Base-by-base conservation (phyloP, 1,284 basidiomycete species). In the Austroboletus niveus region DNA sequence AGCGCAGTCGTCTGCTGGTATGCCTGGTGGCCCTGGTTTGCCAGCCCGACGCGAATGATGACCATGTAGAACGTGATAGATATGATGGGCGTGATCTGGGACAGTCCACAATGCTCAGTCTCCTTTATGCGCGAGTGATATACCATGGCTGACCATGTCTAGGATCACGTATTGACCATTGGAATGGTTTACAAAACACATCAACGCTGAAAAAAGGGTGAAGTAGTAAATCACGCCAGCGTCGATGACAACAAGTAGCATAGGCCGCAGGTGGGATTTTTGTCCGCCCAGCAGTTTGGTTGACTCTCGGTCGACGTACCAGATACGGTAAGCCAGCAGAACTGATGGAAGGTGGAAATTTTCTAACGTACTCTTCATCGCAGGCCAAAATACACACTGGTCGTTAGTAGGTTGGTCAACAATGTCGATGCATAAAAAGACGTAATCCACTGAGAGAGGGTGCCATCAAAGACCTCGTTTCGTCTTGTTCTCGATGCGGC, bases 31-130 rank as follows among this genome's bases (percentile, higher is more conserved):
- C 47, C 44, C 15, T 51, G 47, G 14, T 27, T 27, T 5, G 57
- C 42, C 24, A 62, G 14, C 4, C 57, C 57, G 5, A 57, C 51
- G 8, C 61, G 59, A 12, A 60, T 59, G 3, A 61, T 60, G 24
- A 60, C 49, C 59, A 60, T 60, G 22, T 60, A 63, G 46, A 63
- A 63, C 29, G 59, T 59, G 51, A 60, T 63, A 3, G 59, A 63
- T 22, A 60, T 61, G 39, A 61, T 48, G 12, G 61, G 59, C 30
- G 47, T 56, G 24, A 55, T 49, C 52, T 64, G 10, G 29, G 31
- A 9, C 47, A 14, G 27, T 17, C 1, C 34, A 17, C 20, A 12
- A 29, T 8, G n/a, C 20, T 5, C 32, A 34, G 15, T 7, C 17
- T n/a, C 12, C 15, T 8, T n/a, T 22, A 8, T 17, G n/a, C 0